Conservation (phyloP, 202 grass and related monocot genomes). For the Thinopyrum obtusiflorum region DNA sequence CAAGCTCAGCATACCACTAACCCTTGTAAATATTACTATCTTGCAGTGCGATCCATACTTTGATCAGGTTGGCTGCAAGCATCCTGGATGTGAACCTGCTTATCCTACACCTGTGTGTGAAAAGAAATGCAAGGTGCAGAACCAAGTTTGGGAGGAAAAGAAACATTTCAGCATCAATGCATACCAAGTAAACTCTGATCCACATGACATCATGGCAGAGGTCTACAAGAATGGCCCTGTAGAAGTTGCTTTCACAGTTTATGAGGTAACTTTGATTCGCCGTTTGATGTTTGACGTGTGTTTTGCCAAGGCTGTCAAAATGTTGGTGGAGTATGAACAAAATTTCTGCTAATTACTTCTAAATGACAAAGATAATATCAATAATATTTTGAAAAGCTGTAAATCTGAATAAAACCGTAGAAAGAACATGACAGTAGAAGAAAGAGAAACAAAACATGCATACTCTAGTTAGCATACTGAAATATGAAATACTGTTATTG, state of each 20-base stretch:
- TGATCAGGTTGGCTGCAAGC: conserved; percentile 67
- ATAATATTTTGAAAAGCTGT: neutral
- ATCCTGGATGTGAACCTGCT: conserved; percentile 84
- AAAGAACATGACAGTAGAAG: neutral
- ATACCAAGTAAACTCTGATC: conserved; percentile 68
- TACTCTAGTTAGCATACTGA: neutral
- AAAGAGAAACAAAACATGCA: neutral
- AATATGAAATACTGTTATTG: neutral
- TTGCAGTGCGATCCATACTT: conserved; percentile 98
- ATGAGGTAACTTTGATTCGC: conserved; percentile 54
- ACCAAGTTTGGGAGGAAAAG: conserved; percentile 65
- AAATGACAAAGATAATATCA: neutral
- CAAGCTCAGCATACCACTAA: neutral
- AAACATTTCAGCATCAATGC: conserved; percentile 76
- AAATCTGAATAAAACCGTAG: neutral
- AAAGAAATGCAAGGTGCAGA: conserved; percentile 86
- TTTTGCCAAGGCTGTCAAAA: neutral
- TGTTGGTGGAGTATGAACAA: neutral
- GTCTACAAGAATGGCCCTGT: conserved; percentile 79
- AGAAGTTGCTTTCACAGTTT: conserved; percentile 88
- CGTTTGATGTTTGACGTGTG: neutral
- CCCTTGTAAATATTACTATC: neutral
- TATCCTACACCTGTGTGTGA: conserved; percentile 68
- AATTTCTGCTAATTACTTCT: neutral
- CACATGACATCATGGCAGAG: conserved; percentile 80